phyloP scores from a whole-genome alignment of 116 monocot species.

The Iris pallida region DNA sequence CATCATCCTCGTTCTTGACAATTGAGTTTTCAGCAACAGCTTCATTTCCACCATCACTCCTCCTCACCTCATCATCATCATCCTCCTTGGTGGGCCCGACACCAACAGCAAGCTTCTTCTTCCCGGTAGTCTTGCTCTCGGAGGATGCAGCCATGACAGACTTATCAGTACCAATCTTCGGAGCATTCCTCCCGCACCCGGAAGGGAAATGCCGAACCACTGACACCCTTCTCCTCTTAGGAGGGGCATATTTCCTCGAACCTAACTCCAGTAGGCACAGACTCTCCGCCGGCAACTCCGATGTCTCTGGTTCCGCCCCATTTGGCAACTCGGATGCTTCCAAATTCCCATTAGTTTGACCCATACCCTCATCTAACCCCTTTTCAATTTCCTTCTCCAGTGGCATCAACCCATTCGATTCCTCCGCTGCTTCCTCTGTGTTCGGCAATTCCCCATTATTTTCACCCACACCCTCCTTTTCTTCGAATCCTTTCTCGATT shows the following conservation, averaged over 20 bases:
- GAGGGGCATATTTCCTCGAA: conserved; percentile 13
- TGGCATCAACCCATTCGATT: too few relatives aligned
- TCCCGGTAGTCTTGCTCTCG: conserved; percentile 1
- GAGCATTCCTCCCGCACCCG: conserved; percentile 32
- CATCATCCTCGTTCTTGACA: neutral
- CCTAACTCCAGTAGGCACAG: too few relatives aligned
- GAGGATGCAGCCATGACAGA: neutral
- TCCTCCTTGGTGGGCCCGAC: too few relatives aligned
- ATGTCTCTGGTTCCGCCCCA: too few relatives aligned
- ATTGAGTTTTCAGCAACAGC: neutral
- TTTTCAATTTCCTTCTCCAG: neutral
- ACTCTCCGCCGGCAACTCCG: too few relatives aligned
- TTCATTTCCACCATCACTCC: neutral
- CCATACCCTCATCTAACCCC: neutral
- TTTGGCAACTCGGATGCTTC: too few relatives aligned
- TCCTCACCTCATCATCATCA: neutral
- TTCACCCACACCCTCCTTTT: neutral
- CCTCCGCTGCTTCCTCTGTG: neutral
- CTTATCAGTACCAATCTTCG: neutral
- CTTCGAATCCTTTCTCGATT: neutral
- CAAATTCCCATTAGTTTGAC: too few relatives aligned
- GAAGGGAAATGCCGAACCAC: conserved; percentile 35
- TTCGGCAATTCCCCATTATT: neutral
- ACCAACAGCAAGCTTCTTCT: neutral
- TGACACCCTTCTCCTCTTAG: conserved; percentile 32